Conservation (phyloP, 495 filamentous ascomycete genomes). For the Penicillium psychrofluorescens region DNA sequence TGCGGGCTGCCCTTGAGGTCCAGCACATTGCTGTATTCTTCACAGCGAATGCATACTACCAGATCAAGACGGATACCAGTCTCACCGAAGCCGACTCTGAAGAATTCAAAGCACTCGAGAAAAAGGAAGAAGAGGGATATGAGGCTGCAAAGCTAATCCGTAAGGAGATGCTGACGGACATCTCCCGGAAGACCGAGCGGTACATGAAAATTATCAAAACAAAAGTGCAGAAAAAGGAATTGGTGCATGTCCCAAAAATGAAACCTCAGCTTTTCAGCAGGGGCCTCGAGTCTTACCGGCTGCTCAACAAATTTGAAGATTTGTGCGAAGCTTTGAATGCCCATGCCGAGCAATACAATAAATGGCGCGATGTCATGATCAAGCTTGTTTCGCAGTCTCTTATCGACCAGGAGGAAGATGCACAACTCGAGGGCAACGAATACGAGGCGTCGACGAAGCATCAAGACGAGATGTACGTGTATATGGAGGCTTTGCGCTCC, state of each 20-base stretch:
- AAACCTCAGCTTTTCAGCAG: slow-evolving; percentile 39
- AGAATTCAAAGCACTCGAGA: slow-evolving; percentile 57
- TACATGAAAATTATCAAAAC: slow-evolving; percentile 36
- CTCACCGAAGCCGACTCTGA: slow-evolving; percentile 56
- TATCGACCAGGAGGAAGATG: slow-evolving; percentile 69
- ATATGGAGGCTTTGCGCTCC: slow-evolving; percentile 67
- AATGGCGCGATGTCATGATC: slow-evolving; percentile 66
- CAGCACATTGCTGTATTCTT: slow-evolving; percentile 82
- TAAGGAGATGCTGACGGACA: slow-evolving; percentile 58
- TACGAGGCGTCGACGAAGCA: slow-evolving; percentile 79
- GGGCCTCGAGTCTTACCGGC: slow-evolving; percentile 54
- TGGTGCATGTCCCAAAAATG: slow-evolving; percentile 59
- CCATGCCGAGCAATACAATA: slow-evolving; percentile 59
- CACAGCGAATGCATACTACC: slow-evolving; percentile 71
- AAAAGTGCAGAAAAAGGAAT: slow-evolving; percentile 40
- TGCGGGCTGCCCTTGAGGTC: slow-evolving; percentile 68
- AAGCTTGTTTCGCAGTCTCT: slow-evolving; percentile 64
- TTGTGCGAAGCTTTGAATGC: slow-evolving; percentile 52
- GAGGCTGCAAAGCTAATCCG: slow-evolving; percentile 69
- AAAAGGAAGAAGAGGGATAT: slow-evolving; percentile 63
- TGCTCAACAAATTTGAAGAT: slow-evolving; percentile 50
- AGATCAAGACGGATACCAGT: slow-evolving; percentile 65
- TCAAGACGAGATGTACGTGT: slow-evolving; percentile 80
- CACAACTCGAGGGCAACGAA: slow-evolving; percentile 77
- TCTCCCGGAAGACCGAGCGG: slow-evolving; percentile 43